These are phyloP conservation scores for Cytospora mali DNA, from an alignment of 2,329 filamentous ascomycete species.

Conservation along the genomic window DNA sequence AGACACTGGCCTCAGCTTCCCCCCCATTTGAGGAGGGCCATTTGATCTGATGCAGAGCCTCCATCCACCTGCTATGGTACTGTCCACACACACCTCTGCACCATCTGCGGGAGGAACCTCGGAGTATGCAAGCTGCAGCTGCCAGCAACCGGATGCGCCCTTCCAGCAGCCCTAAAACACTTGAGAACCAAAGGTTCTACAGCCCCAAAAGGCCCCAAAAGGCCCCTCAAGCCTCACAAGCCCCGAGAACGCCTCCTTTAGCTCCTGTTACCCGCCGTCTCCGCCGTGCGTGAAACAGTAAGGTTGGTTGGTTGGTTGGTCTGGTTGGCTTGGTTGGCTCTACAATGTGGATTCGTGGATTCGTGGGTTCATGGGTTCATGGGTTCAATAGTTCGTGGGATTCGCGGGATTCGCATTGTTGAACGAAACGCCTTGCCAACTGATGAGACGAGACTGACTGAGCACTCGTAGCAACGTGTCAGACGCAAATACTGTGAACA, in stretches of 20 bases:
- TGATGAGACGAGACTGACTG: too few species aligned
- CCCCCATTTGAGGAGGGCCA: not conserved
- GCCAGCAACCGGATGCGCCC: conserved; percentile 6
- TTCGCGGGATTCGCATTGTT: too few species aligned
- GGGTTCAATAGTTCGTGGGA: too few species aligned
- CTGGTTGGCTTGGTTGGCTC: too few species aligned
- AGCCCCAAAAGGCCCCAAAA: not conserved
- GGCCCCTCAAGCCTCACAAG: not conserved
- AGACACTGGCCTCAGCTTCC: not conserved
- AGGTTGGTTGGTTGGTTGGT: too few species aligned
- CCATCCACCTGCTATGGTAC: not conserved
- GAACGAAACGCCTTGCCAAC: not conserved
- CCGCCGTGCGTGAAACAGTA: conserved; percentile 28
- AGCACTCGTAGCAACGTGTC: not conserved
- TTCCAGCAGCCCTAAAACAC: not conserved
- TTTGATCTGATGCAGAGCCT: not conserved
- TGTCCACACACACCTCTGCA: not conserved
- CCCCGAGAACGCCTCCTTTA: conserved; percentile 4
- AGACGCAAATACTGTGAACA: not conserved
- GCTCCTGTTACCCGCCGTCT: conserved; percentile 24
- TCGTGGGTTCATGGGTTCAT: not conserved
- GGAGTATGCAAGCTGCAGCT: conserved; percentile 2
- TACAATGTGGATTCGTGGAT: conserved; percentile 24
- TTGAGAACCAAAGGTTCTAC: too few species aligned
- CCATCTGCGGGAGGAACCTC: not conserved